Base-by-base conservation (phyloP, 306 rosid genomes). In the Lathyrus tuberosus region DNA sequence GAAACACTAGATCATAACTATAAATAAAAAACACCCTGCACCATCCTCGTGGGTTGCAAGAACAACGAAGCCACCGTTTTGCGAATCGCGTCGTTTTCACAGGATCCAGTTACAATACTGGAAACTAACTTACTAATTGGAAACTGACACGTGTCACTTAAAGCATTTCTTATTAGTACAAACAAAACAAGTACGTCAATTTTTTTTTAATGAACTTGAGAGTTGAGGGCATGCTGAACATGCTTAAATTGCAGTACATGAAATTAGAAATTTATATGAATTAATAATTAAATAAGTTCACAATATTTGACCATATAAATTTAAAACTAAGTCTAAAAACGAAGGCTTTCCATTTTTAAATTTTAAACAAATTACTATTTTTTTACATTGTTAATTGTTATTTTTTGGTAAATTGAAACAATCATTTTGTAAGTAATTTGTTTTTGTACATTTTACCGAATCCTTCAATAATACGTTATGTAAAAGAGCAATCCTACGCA, bases 31-130 rank as follows among this genome's bases (percentile, higher is more conserved):
- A 6, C 15, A 3, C 24, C 46, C 5, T 67, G 31, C 67, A 17
- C 49, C 4, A 5, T 35, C 68, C 79, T 67, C 73, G 79, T 75
- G 73, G 73, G 31, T 33, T 31, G 65, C 57, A 38, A 3, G 71
- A 31, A 38, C 54, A 73, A 47, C 64, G 70, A 13, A 62, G 70
- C 14, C 41, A 62, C 12, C 54, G 43, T 17, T 38, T 70, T 31
- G 46, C 44, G 37, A 28, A 41, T 72, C 52, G 20, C 15, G 8
- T 33, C 4, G 3, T 28, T 58, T 26, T 26, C 30, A 26, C 30
- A 26, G 30, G 30, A 48, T 48, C 12, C 17, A 3, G 20, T 61
- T 61, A 47, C 35, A 8, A 16, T 18, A 28, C 1, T 0, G 8
- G 2, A 5, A n/a, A 3, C 35, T 0, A 10, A 2, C 0, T 0